These are phyloP conservation scores for Rhodosporidiobolus sp. DNA, from an alignment of 768 basidiomycete species.

Conservation along the genomic window DNA sequence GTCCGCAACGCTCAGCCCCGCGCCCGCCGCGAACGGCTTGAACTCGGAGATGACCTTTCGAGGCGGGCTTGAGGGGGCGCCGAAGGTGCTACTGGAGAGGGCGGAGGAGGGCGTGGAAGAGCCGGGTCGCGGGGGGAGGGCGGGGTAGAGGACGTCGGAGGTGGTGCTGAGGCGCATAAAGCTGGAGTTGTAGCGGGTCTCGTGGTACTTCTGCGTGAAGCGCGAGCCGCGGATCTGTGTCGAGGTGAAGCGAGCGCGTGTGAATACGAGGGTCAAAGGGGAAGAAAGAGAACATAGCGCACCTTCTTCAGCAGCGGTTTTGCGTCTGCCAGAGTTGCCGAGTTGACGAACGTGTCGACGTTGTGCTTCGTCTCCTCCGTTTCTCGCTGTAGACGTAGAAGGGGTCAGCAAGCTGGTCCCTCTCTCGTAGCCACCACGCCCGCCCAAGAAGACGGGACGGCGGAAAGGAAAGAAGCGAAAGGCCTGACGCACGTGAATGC, in stretches of 20 bases:
- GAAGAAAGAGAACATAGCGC: constrained; percentile 40
- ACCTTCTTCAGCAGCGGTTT: constrained; percentile 76
- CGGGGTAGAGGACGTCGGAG: constrained; percentile 21
- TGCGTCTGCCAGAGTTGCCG: constrained; percentile 68
- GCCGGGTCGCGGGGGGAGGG: constrained; percentile 34
- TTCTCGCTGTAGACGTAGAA: constrained; percentile 55
- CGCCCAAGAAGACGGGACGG: no score
- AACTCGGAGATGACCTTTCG: constrained; percentile 87
- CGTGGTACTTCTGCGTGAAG: constrained; percentile 93
- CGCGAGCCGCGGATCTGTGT: constrained; percentile 86
- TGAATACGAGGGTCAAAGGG: not conserved
- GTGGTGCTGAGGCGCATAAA: constrained; percentile 47
- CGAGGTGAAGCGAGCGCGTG: not conserved
- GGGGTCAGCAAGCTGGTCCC: not conserved
- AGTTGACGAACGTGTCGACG: constrained; percentile 69
- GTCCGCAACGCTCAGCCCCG: constrained; percentile 62
- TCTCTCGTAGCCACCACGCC: not conserved
- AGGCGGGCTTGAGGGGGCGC: constrained; percentile 60
- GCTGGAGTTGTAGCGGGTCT: constrained; percentile 53
- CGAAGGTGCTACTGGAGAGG: constrained; percentile 4
- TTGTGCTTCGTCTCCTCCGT: constrained; percentile 85
- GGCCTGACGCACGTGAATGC: constrained; percentile 63
- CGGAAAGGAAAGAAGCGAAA: no score
- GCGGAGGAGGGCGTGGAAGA: constrained; percentile 5
- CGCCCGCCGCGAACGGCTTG: constrained; percentile 74